Base-by-base conservation (phyloP, 1,139 yeast species). In the Hemisphaericaspora lyxosophila region DNA sequence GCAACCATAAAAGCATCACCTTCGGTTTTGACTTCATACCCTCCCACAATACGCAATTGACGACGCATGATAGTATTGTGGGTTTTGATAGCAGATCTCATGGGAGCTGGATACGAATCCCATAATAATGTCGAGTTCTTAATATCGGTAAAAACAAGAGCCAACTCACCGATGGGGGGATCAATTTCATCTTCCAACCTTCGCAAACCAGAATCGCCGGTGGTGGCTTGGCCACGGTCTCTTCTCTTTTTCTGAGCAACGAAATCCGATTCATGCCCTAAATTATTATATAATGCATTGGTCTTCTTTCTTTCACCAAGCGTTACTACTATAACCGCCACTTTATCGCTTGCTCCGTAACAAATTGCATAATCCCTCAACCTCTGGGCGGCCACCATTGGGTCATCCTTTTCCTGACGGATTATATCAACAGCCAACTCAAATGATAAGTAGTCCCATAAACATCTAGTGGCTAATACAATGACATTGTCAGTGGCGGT, bases 1-100 rank as follows among this genome's bases (percentile, higher is more conserved):
- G 97, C 87, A n/a, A 92, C 97, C 87, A 92, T 90, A 53, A 92
- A 92, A 0, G 98, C 96, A 68, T 92, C 99, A 54, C 99, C 99
- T 79, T 94, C 99, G 1, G 97, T 94, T 60, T 92, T 92, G 24
- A 92, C 98, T 61, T 92, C 99, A 56, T 92, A 92, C 2, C 98
- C 98, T 30, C 97, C 97, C 52, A 87, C 88, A 35, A 90, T 83
- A 49, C 97, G 78, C 48, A 92, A 67, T 53, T 88, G 95, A 36
- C 98, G 79, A 56, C 99, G 80, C 98, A 94, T 92, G 24, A 92
- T 80, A 17, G 86, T 79, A 58, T 92, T 94, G 61, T 92, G 99
- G 7, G 86, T 85, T 61, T 89, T 88, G 55, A 92, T 92, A 0
- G 98, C 98, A 4, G 96, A 84, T 59, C 97, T 73, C 99, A 92